Evolutionary conservation across 176 grass and related monocot genomes (phyloP).

Genomic region (Secale cereale): DNA sequence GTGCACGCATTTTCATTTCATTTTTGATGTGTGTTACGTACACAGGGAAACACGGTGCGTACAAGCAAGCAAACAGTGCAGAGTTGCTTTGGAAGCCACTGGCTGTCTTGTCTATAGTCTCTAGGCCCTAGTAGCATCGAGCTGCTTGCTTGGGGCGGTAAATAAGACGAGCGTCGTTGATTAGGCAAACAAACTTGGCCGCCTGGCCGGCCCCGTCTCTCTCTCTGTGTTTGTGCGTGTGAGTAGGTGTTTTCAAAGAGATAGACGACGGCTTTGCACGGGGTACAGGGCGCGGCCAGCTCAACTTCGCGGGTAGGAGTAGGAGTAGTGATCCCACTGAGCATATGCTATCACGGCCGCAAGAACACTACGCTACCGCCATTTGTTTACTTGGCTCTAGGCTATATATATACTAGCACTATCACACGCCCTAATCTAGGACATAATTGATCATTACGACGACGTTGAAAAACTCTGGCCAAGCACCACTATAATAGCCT

Average conservation of each 20-base stretch:
- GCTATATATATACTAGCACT: neutral
- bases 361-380: slow-evolving; percentile 19
- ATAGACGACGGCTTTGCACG: neutral
- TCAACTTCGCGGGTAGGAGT: neutral
- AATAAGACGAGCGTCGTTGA: neutral
- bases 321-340: neutral
- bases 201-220: neutral
- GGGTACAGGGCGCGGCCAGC: slow-evolving; percentile 11
- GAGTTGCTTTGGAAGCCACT: too few species aligned
- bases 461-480: slow-evolving; percentile 12
- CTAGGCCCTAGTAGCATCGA: too few species aligned
- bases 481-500: neutral
- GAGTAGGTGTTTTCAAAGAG: neutral
- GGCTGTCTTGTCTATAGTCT: too few species aligned
- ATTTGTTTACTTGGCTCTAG: slow-evolving; percentile 39
- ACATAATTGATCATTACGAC: slow-evolving; percentile 21
- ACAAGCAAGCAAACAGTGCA: too few species aligned
- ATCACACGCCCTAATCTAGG: slow-evolving; percentile 29
- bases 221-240: neutral
- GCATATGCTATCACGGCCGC: neutral
- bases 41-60: too few species aligned
- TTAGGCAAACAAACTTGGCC: neutral
- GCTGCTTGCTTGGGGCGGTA: too few species aligned
- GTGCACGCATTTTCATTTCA: too few species aligned
- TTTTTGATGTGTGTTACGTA: too few species aligned